Evolutionary conservation across 2,329 filamentous ascomycete species (phyloP).

Genomic region (Lecanicillium sp.): DNA sequence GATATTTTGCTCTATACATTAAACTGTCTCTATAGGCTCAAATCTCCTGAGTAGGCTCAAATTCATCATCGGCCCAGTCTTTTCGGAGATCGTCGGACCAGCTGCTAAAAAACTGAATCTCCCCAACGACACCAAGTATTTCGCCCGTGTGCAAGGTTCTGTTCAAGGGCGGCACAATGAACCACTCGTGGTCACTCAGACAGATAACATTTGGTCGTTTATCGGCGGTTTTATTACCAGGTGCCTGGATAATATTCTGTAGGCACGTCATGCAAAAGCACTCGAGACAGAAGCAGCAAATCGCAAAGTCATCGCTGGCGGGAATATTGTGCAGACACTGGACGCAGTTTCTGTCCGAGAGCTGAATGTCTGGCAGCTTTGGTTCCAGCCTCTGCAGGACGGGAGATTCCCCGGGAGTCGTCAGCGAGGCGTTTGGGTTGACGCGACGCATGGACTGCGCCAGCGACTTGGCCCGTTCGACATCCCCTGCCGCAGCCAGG

Average conservation of each 20-base stretch:
- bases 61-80: slow-evolving; percentile 17
- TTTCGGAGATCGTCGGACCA: slow-evolving; percentile 27
- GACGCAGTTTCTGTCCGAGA: slow-evolving; percentile 25
- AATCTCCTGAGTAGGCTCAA: background rate
- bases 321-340: slow-evolving; percentile 29
- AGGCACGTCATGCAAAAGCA: slow-evolving; percentile 29
- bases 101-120: slow-evolving; percentile 23
- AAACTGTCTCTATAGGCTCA: background rate
- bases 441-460: slow-evolving; percentile 31
- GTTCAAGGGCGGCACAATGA: slow-evolving; percentile 28
- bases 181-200: slow-evolving; percentile 30
- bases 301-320: slow-evolving; percentile 21
- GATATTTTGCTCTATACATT: no score
- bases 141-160: slow-evolving; percentile 27
- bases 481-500: slow-evolving; percentile 29
- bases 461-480: slow-evolving; percentile 26
- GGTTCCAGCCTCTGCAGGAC: slow-evolving; percentile 21
- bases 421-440: slow-evolving; percentile 19
- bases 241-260: slow-evolving; percentile 18
- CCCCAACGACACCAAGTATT: slow-evolving; percentile 24
- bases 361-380: slow-evolving; percentile 28
- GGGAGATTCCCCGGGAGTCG: slow-evolving; percentile 20
- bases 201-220: slow-evolving; percentile 22
- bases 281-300: slow-evolving; percentile 32
- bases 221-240: slow-evolving; percentile 22